These are phyloP conservation scores for Auricularia auricula-judae DNA, from an alignment of 768 basidiomycete genomes.

Conservation along the genomic window DNA sequence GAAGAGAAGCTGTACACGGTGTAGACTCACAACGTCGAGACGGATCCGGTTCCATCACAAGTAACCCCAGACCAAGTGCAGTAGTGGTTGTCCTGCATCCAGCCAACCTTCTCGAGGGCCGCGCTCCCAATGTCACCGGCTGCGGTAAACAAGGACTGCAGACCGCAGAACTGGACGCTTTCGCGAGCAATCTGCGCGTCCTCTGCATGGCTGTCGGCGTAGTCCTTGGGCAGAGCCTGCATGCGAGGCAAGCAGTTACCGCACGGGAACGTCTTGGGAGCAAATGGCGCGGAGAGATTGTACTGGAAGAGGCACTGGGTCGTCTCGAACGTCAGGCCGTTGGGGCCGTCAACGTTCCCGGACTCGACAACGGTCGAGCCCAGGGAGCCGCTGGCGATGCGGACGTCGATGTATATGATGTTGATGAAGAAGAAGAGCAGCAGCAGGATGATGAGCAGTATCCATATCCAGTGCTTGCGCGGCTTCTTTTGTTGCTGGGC, in stretches of 20 bases:
- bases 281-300: conserved; percentile 31
- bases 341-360: conserved; percentile 12
- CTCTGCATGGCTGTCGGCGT: conserved; percentile 21
- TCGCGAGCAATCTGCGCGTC: conserved; percentile 22
- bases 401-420: conserved; percentile 25
- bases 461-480: conserved; percentile 17
- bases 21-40: conserved; percentile 30
- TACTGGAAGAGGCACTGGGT: conserved; percentile 37
- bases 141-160: conserved; percentile 32
- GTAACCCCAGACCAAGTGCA: conserved; percentile 37
- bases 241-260: conserved; percentile 32
- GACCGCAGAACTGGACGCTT: conserved; percentile 37
- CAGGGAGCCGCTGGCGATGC: conserved; percentile 16
- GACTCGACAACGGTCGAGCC: conserved; percentile 8
- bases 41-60: conserved; percentile 30
- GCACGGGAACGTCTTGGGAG: conserved; percentile 35
- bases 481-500: conserved; percentile 15
- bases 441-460: conserved; percentile 25
- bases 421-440: conserved; percentile 35
- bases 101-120: conserved; percentile 29
- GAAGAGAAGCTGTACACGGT: background rate
- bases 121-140: conserved; percentile 26
- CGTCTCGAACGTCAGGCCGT: conserved; percentile 28
- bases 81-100: conserved; percentile 34
- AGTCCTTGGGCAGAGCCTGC: conserved; percentile 25